phyloP scores from a whole-genome alignment of 768 basidiomycete species.

The Russula lepida region DNA sequence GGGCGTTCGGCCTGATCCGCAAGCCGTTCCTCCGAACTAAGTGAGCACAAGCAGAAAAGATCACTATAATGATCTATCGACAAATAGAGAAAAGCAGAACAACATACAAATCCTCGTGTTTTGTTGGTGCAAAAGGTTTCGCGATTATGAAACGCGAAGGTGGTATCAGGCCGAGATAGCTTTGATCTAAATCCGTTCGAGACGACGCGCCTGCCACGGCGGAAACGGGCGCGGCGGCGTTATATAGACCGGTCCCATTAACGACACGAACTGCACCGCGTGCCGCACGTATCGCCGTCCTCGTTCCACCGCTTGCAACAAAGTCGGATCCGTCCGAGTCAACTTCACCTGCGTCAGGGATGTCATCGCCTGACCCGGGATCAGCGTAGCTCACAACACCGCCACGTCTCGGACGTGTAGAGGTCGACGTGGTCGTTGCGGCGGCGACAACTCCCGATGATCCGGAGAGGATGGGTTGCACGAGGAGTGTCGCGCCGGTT shows the following conservation, averaged over 20 bases:
- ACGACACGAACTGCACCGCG: slow-evolving; percentile 13
- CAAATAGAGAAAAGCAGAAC: not conserved
- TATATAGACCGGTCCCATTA: slow-evolving; percentile 45
- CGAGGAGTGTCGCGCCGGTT: slow-evolving; percentile 80
- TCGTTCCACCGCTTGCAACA: slow-evolving; percentile 51
- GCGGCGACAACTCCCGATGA: slow-evolving; percentile 28
- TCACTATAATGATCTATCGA: not conserved
- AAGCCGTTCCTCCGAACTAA: slow-evolving; percentile 45
- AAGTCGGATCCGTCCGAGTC: slow-evolving; percentile 85
- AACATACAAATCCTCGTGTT: slow-evolving; percentile 69
- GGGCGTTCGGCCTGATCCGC: slow-evolving; percentile 49
- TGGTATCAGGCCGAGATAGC: slow-evolving; percentile 80
- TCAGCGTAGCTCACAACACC: slow-evolving; percentile 83
- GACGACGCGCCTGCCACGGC: slow-evolving; percentile 2
- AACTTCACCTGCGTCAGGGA: slow-evolving; percentile 70
- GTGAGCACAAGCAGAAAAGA: not conserved
- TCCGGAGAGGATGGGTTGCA: slow-evolving; percentile 70
- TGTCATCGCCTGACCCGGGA: slow-evolving; percentile 73
- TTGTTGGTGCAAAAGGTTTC: slow-evolving; percentile 47
- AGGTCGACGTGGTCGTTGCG: slow-evolving; percentile 34
- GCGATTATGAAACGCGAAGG: slow-evolving; percentile 70
- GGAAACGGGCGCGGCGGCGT: slow-evolving; percentile 31
- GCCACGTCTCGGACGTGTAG: slow-evolving; percentile 40
- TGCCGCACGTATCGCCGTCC: slow-evolving; percentile 40
- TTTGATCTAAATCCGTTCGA: slow-evolving; percentile 67